phyloP scores from a whole-genome alignment of 345 rosid species.

The Eucalyptus globulus region DNA sequence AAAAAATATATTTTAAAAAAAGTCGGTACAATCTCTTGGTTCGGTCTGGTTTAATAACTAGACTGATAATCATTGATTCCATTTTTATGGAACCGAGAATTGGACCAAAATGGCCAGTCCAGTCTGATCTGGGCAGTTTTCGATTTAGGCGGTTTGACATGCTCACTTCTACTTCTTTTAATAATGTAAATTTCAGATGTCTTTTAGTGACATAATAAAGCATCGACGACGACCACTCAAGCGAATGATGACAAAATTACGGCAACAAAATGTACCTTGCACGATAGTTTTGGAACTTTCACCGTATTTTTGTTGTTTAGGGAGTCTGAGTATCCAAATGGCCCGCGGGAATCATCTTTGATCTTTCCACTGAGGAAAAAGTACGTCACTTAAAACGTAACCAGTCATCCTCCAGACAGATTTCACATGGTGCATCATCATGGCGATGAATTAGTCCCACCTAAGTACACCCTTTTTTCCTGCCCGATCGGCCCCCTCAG shows the following conservation, averaged over 20 bases:
- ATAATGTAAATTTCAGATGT: not conserved
- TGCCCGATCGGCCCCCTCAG: not conserved
- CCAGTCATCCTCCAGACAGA: not conserved
- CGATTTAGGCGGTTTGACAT: accelerated
- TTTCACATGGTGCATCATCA: not conserved
- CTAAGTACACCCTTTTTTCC: not conserved
- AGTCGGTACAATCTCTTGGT: accelerated
- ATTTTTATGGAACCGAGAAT: too few relatives aligned
- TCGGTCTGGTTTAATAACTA: accelerated
- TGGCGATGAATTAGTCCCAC: not conserved
- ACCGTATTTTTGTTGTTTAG: not conserved
- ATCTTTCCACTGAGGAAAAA: not conserved
- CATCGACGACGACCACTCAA: not conserved
- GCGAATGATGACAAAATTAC: not conserved
- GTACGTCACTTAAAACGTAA: not conserved
- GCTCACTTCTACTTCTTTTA: not conserved
- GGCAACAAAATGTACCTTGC: not conserved
- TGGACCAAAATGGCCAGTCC: too few relatives aligned
- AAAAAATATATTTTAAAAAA: accelerated
- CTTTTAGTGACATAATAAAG: not conserved
- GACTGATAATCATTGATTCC: accelerated
- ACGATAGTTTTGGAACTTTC: not conserved
- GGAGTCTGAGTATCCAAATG: not conserved
- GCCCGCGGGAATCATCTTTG: not conserved
- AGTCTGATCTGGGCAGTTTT: accelerated